A percentile compares a stretch with the other conserved stretches of the same genome.
Evolutionary conservation across 2,329 filamentous ascomycete genomes (phyloP).

Genomic region (Thelonectria olida): DNA sequence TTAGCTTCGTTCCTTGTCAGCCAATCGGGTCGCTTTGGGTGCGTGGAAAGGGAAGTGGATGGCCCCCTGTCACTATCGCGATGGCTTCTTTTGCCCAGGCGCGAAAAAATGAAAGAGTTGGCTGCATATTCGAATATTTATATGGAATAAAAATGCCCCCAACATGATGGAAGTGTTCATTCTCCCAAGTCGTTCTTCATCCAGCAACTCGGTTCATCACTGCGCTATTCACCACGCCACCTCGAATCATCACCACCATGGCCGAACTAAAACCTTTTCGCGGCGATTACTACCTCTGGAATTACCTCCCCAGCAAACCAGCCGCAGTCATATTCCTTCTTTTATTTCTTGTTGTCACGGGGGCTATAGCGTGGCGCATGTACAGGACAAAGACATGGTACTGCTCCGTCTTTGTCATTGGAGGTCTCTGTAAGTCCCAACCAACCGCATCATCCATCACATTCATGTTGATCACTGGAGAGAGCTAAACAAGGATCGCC

Average conservation of each 20-base stretch:
- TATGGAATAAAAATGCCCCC: neutral
- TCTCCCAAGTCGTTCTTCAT: neutral
- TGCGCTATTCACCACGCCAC: too few species aligned
- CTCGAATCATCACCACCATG: neutral
- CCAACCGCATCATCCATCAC: neutral
- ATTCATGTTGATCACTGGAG: too few species aligned
- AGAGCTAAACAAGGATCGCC: neutral
- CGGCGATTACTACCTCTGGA: conserved; percentile 9
- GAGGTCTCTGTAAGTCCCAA: neutral
- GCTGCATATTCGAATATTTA: neutral
- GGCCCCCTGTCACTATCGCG: neutral
- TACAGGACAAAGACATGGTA: conserved; percentile 1
- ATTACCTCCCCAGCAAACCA: neutral
- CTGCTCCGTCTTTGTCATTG: neutral
- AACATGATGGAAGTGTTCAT: neutral
- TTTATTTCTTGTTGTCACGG: neutral
- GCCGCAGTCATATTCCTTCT: neutral
- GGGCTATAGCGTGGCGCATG: neutral
- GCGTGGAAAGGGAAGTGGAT: neutral
- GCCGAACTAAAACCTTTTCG: neutral
- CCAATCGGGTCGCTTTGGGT: neutral
- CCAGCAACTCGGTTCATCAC: too few species aligned
- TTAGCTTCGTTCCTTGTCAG: neutral
- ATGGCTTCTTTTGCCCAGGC: neutral
- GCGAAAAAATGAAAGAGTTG: neutral